Base-by-base conservation (phyloP, 1,139 yeast genomes). In the Sugiyamaella sp. region DNA sequence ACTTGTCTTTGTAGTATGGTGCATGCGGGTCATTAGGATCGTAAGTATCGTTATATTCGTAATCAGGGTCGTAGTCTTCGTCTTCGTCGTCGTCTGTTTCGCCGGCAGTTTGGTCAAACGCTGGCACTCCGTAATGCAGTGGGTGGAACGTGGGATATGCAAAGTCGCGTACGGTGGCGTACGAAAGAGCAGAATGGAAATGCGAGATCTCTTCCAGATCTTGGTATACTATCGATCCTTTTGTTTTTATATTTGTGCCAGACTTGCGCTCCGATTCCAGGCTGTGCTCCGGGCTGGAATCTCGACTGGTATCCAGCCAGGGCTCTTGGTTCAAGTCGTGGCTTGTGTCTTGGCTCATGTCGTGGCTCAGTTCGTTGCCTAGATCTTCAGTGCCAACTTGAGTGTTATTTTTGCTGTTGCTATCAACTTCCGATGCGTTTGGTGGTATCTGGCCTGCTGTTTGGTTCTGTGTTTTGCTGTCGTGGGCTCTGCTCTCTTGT, bases 81-180 rank as follows among this genome's bases (percentile, higher is more conserved):
- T 48, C 51, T 42, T 38, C 67, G 25, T 55, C 62, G 17, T 56
- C 60, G 17, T 59, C 63, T 10, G 38, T 32, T 24, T 51, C 60
- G 17, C 48, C 49, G 38, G 29, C 66, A 63, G 51, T 32, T 24
- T 49, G 57, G 38, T 50, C 53, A 8, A 52, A 49, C 12, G 54
- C 58, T 10, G 65, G 62, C 17, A 66, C 71, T 2, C 95, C 95
- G 58, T 78, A 78, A 67, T 86, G 84, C 54, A 86, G 72, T 1
- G 91, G 90, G 61, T 87, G 83, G 38, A 76, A 71, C 19, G 73
- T 76, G 3, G 81, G 80, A 66, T 90, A 90, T 33, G 91, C 97
- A 74, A 80, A 90, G 68, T 90, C 97, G 60, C 81, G 81, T 21
- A 87, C 84, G 20, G 79, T 76, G 22, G 80, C 63, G 53, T 63